Percentiles rank a stretch among this genome's conserved stretches.
Evolutionary conservation across 371 early-diverging fungal species (phyloP).

Genomic region (Phascolomyces articulosus): DNA sequence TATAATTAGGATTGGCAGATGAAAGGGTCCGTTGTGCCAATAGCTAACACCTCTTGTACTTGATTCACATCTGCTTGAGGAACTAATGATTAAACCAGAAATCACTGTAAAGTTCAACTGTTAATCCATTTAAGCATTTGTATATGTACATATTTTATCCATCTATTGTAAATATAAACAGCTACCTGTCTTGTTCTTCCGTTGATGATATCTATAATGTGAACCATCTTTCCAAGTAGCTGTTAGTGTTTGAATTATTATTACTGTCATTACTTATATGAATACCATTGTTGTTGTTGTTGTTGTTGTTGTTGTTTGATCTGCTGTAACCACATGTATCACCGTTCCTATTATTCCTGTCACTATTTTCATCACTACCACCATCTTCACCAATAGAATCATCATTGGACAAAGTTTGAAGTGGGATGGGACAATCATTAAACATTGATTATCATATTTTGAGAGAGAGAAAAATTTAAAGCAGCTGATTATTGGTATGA

Average conservation of each 20-base stretch:
- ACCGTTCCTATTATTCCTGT: background rate
- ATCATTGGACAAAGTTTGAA: background rate
- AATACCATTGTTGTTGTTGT: too few species aligned
- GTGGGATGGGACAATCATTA: conserved; percentile 6
- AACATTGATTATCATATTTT: conserved; percentile 33
- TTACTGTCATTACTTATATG: too few species aligned
- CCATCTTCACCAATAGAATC: background rate
- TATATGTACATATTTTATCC: too few species aligned
- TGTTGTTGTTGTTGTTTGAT: too few species aligned
- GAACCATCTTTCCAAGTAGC: too few species aligned
- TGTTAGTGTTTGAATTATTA: too few species aligned
- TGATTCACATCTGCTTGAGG: background rate
- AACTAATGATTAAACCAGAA: background rate
- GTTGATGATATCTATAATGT: too few species aligned
- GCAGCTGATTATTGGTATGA: background rate
- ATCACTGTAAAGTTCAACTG: background rate
- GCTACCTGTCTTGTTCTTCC: too few species aligned
- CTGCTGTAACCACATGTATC: too few species aligned
- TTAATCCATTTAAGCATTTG: too few species aligned
- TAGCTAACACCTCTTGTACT: background rate
- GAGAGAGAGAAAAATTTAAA: background rate
- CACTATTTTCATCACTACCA: background rate
- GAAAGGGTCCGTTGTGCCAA: background rate
- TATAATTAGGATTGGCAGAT: background rate
- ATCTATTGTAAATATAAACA: too few species aligned